Evolutionary conservation across 139 green algal genomes (phyloP).

Genomic region (Chlorella vulgaris): DNA sequence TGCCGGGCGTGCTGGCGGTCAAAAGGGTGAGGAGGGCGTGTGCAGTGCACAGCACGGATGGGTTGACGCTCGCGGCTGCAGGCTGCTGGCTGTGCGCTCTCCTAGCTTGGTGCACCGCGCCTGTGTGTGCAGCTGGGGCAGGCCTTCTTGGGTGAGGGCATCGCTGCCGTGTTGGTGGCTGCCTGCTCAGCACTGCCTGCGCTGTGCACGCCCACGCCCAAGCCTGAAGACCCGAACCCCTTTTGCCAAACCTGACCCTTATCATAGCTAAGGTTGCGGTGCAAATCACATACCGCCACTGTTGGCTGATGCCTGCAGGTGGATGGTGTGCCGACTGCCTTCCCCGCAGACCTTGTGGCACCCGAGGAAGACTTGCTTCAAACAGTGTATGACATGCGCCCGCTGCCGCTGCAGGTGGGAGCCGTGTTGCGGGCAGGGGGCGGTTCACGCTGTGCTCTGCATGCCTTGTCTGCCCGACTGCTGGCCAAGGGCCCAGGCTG

Average conservation of each 20-base stretch:
- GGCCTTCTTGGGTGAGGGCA: no score
- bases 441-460: not conserved
- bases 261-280: not conserved
- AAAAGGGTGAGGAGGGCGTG: slow-evolving; percentile 50
- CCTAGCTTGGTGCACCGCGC: no score
- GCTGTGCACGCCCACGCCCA: no score
- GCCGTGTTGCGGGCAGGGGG: not conserved
- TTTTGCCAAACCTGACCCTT: not conserved
- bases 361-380: slow-evolving; percentile 75
- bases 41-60: not conserved
- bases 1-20: slow-evolving; percentile 81
- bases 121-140: no score
- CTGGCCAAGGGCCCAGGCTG: no score
- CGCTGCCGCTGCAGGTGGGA: slow-evolving; percentile 45
- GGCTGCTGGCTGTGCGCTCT: no score
- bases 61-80: not conserved
- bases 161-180: no score
- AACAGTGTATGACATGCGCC: slow-evolving; percentile 77
- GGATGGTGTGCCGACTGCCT: slow-evolving; percentile 76
- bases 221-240: no score
- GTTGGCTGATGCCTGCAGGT: slow-evolving; percentile 51
- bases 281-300: not conserved
- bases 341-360: slow-evolving; percentile 73
- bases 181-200: no score
- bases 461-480: not conserved